Conservation (phyloP, 805 yeast genomes). For the Candida cerambycidarum region DNA sequence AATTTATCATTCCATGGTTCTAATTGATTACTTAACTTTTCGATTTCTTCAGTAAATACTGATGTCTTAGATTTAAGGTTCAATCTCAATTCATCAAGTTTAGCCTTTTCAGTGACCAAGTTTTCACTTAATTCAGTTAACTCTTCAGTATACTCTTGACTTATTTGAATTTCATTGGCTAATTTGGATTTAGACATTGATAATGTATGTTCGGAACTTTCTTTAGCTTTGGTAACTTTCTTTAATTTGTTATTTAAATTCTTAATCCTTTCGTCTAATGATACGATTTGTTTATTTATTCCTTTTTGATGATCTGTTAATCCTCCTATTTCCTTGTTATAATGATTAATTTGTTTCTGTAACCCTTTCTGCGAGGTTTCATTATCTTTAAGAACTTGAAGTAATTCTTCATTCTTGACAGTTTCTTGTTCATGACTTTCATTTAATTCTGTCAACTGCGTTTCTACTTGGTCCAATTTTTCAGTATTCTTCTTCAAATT, state of each 20-base stretch:
- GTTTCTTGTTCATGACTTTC: conserved; percentile 34
- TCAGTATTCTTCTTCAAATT: conserved; percentile 41
- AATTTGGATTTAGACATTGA: conserved; percentile 48
- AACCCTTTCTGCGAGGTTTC: conserved; percentile 27
- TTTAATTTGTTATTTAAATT: conserved; percentile 58
- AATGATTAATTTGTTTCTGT: conserved; percentile 24
- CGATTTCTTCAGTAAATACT: conserved; percentile 64
- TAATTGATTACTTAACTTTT: conserved; percentile 56
- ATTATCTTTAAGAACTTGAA: conserved; percentile 26
- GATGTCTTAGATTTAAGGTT: conserved; percentile 75
- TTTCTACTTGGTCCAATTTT: conserved; percentile 38
- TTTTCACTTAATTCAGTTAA: conserved; percentile 43
- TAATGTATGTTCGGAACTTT: conserved; percentile 45
- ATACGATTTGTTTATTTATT: conserved; percentile 52
- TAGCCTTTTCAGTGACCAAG: conserved; percentile 51
- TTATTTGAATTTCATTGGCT: conserved; percentile 44
- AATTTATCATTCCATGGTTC: conserved; percentile 83
- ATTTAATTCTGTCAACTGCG: conserved; percentile 29
- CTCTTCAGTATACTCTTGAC: conserved; percentile 44
- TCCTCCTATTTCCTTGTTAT: conserved; percentile 19
- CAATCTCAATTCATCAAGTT: conserved; percentile 61
- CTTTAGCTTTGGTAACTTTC: conserved; percentile 57
- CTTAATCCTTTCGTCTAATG: conserved; percentile 74
- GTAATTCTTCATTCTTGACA: conserved; percentile 24
- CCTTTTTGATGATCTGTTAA: conserved; percentile 31